Evolutionary conservation across 208 protist genomes (phyloP).

Genomic region (Trypanosoma lewisi): DNA sequence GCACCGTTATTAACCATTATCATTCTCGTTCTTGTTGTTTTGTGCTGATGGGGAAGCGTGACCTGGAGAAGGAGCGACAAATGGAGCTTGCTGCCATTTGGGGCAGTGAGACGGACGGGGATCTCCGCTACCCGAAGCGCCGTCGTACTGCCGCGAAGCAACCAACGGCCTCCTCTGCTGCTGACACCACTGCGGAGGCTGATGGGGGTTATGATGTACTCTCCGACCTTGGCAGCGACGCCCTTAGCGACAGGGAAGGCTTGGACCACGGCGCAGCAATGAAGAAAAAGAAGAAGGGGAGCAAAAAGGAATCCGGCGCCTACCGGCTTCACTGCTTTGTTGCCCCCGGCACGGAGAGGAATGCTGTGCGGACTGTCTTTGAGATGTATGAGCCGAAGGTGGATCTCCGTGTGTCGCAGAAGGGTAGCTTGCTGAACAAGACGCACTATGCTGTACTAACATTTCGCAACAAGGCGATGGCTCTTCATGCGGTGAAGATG

Average conservation of each 20-base stretch:
- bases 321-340: slow-evolving; percentile 90
- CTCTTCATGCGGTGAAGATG: slow-evolving; percentile 72
- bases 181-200: slow-evolving; percentile 14
- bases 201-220: slow-evolving; percentile 37
- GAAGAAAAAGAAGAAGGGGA: slow-evolving; percentile 35
- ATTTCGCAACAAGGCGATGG: slow-evolving; percentile 87
- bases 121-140: slow-evolving; percentile 63
- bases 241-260: slow-evolving; percentile 22
- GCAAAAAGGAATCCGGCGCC: slow-evolving; percentile 22
- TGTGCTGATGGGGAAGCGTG: slow-evolving; percentile 59
- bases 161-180: background rate
- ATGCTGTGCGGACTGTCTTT: slow-evolving; percentile 80
- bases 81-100: slow-evolving; percentile 85
- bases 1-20: too few species aligned
- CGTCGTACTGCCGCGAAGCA: slow-evolving; percentile 38
- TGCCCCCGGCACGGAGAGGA: slow-evolving; percentile 81
- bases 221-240: slow-evolving; percentile 36
- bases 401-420: slow-evolving; percentile 69
- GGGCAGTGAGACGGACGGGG: slow-evolving; percentile 76
- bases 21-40: background rate
- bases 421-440: slow-evolving; percentile 88
- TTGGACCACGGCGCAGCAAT: slow-evolving; percentile 11
- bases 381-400: slow-evolving; percentile 87
- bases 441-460: slow-evolving; percentile 88
- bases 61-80: slow-evolving; percentile 83